Conservation (phyloP, 176 grass and related monocot genomes). For the Zoysia japonica region DNA sequence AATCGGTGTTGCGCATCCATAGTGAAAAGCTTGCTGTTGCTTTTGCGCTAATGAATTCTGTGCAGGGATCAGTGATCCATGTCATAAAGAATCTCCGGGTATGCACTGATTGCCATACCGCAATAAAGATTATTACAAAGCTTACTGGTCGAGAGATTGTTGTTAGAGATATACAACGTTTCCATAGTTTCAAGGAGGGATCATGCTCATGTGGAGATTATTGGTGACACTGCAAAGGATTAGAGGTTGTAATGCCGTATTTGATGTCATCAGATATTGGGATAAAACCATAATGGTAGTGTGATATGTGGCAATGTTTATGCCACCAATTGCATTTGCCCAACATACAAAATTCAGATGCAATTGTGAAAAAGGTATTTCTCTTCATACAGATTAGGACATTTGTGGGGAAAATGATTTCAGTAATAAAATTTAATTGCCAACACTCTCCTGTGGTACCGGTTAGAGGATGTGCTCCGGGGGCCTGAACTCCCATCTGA, state of each 20-base stretch:
- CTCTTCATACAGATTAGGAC: neutral
- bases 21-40: slow-evolving; percentile 91
- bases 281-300: neutral
- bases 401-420: neutral
- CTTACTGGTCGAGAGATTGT: slow-evolving; percentile 66
- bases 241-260: slow-evolving; percentile 27
- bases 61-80: slow-evolving; percentile 63
- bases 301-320: neutral
- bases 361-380: neutral
- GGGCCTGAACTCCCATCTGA: too few species aligned
- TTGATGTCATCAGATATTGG: neutral
- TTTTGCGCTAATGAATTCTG: slow-evolving; percentile 84
- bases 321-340: slow-evolving; percentile 3
- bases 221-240: slow-evolving; percentile 51
- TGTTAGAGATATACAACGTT: slow-evolving; percentile 76
- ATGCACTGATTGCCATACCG: slow-evolving; percentile 80
- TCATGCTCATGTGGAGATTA: slow-evolving; percentile 84
- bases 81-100: slow-evolving; percentile 88
- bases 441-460: too few species aligned
- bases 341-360: neutral
- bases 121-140: slow-evolving; percentile 77
- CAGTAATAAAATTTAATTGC: neutral
- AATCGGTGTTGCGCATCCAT: slow-evolving; percentile 65
- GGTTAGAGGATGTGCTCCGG: too few species aligned
- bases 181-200: slow-evolving; percentile 88